A percentile compares a stretch with the other conserved stretches of the same genome.
phyloP scores from a whole-genome alignment of 1,284 basidiomycete genomes.

The Ustilago tritici region DNA sequence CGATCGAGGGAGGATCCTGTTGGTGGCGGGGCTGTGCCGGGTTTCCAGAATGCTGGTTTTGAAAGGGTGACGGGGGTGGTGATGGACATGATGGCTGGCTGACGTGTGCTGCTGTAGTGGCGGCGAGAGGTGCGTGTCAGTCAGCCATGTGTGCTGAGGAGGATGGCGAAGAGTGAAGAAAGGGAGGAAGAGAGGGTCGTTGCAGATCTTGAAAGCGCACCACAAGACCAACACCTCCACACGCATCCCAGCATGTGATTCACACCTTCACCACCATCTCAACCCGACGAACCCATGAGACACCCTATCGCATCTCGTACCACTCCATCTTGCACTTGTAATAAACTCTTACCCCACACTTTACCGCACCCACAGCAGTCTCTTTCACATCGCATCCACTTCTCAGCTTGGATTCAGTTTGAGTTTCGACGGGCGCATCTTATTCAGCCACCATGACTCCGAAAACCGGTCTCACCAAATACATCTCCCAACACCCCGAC shows the following conservation, averaged over 20 bases:
- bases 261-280: neutral
- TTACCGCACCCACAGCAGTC: no score
- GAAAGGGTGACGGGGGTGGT: neutral
- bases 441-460: neutral
- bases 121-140: neutral
- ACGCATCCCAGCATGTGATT: neutral
- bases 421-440: neutral
- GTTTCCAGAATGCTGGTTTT: conserved; percentile 64
- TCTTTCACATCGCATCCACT: no score
- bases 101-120: neutral
- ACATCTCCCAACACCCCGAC: conserved; percentile 36
- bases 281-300: no score
- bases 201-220: conserved; percentile 18
- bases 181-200: neutral
- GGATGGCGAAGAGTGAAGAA: neutral
- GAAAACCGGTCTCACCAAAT: conserved; percentile 16
- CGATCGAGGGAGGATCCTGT: conserved; percentile 45
- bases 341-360: no score
- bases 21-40: conserved; percentile 48
- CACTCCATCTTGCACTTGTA: no score
- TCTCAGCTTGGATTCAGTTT: neutral
- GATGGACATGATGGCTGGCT: conserved; percentile 7
- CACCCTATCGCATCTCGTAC: no score
- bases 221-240: conserved; percentile 47
- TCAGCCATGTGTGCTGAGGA: neutral